A percentile compares a stretch with the other conserved stretches of the same genome.
Evolutionary conservation across 1,284 basidiomycete genomes (phyloP).

Genomic region (Pisolithus thermaeus): DNA sequence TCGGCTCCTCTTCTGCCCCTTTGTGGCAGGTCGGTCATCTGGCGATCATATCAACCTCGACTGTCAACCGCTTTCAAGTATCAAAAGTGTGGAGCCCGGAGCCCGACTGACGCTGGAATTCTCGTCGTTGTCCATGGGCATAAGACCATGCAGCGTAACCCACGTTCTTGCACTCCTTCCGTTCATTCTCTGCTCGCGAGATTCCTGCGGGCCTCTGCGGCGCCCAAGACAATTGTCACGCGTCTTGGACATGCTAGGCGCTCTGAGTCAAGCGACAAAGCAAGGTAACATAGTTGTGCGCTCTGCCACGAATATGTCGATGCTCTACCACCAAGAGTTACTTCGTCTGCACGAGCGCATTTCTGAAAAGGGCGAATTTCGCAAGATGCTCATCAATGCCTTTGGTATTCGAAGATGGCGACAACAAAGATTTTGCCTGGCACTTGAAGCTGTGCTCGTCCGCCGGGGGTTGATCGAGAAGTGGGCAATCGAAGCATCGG

Average conservation of each 20-base stretch:
- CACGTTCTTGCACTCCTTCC: conserved; percentile 23
- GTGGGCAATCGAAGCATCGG: conserved; percentile 29
- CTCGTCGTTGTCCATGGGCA: conserved; percentile 22
- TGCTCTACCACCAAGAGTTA: conserved; percentile 26
- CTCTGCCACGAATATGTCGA: conserved; percentile 40
- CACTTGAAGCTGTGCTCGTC: conserved; percentile 50
- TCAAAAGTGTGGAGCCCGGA: conserved; percentile 8
- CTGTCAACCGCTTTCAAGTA: conserved; percentile 4
- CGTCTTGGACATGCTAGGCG: conserved; percentile 17
- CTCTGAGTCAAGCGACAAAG: conserved; percentile 14
- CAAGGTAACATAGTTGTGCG: conserved; percentile 34
- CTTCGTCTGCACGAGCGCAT: conserved; percentile 22
- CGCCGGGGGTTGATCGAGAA: conserved; percentile 31
- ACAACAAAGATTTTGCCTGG: conserved; percentile 40
- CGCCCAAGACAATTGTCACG: conserved; percentile 18
- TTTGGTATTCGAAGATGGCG: conserved; percentile 41
- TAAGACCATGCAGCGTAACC: conserved; percentile 15
- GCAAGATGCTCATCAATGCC: conserved; percentile 26
- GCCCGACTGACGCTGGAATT: conserved; percentile 20
- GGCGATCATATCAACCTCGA: conserved; percentile 20
- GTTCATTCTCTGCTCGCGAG: conserved; percentile 13
- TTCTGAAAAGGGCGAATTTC: conserved; percentile 22
- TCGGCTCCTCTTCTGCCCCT: not conserved
- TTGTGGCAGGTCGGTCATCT: conserved; percentile 5
- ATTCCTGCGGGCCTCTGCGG: conserved; percentile 11